Conservation (phyloP, 345 rosid genomes). For the Brassica cretica region DNA sequence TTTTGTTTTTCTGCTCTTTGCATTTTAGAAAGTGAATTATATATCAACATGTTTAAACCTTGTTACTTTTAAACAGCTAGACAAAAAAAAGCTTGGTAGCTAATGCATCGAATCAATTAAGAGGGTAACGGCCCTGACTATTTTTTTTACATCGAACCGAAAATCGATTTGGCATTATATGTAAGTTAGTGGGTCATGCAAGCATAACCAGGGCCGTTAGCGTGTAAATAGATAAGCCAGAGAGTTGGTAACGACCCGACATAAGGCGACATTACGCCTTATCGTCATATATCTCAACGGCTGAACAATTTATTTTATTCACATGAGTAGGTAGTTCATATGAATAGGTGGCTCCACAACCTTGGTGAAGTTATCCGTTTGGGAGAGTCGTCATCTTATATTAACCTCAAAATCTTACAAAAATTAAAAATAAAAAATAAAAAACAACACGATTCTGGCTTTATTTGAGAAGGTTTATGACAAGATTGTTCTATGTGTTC, state of each 20-base stretch:
- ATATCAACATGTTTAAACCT: not conserved
- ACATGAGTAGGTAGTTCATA: not conserved
- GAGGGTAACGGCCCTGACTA: not conserved
- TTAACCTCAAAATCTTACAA: not conserved
- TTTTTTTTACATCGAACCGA: not conserved
- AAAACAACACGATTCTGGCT: conserved; percentile 2
- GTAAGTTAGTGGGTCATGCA: conserved; percentile 23
- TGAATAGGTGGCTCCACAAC: not conserved
- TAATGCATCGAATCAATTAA: not conserved
- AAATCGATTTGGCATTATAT: conserved; percentile 21
- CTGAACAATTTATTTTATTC: not conserved
- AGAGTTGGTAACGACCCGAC: conserved; percentile 40
- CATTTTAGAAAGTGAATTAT: not conserved
- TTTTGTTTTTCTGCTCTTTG: not conserved
- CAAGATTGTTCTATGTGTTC: not conserved
- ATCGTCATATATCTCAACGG: conserved; percentile 24
- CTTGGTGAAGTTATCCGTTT: not conserved
- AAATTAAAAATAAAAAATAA: not conserved
- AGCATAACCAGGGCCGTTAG: conserved; percentile 24
- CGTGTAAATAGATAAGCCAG: conserved; percentile 23
- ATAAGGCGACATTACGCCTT: conserved; percentile 30
- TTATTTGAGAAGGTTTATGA: not conserved
- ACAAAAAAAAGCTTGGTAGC: not conserved
- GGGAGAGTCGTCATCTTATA: not conserved
- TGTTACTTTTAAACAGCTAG: not conserved